Conservation (phyloP, 192 early-diverging fungal genomes). For the Phycomyces nitens region DNA sequence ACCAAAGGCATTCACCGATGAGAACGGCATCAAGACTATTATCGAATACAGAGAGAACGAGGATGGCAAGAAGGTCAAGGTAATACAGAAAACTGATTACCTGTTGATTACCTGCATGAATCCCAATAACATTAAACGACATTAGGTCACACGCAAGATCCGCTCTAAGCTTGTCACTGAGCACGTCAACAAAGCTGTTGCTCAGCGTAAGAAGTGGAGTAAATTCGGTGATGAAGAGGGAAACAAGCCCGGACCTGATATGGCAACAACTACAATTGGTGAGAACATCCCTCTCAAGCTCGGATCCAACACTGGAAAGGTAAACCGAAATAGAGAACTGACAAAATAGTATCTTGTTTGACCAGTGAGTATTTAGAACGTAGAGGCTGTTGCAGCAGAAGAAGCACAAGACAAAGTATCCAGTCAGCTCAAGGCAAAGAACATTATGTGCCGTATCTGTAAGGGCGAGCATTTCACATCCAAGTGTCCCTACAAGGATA, state of each 20-base stretch:
- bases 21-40: slow-evolving; percentile 79
- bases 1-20: slow-evolving; percentile 54
- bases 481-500: slow-evolving; percentile 98
- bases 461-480: slow-evolving; percentile 94
- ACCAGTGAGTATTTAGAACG: slow-evolving; percentile 9
- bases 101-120: not conserved
- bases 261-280: slow-evolving; percentile 82
- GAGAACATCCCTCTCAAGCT: slow-evolving; percentile 88
- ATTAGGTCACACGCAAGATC: slow-evolving; percentile 74
- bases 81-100: slow-evolving; percentile 19
- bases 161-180: slow-evolving; percentile 74
- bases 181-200: slow-evolving; percentile 84
- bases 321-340: slow-evolving; percentile 1
- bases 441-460: slow-evolving; percentile 92
- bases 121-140: not conserved
- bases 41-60: slow-evolving; percentile 83
- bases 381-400: slow-evolving; percentile 51
- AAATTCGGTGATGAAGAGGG: slow-evolving; percentile 91
- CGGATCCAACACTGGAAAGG: slow-evolving; percentile 61
- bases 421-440: slow-evolving; percentile 65
- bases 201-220: slow-evolving; percentile 85
- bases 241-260: slow-evolving; percentile 78
- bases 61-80: slow-evolving; percentile 89
- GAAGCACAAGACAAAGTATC: slow-evolving; percentile 59
- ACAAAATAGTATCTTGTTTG: not conserved